Evolutionary conservation across 768 basidiomycete genomes (phyloP), one percentile per base, ranked within the genome.

Genomic region (Candolleomyces eurysporus): DNA sequence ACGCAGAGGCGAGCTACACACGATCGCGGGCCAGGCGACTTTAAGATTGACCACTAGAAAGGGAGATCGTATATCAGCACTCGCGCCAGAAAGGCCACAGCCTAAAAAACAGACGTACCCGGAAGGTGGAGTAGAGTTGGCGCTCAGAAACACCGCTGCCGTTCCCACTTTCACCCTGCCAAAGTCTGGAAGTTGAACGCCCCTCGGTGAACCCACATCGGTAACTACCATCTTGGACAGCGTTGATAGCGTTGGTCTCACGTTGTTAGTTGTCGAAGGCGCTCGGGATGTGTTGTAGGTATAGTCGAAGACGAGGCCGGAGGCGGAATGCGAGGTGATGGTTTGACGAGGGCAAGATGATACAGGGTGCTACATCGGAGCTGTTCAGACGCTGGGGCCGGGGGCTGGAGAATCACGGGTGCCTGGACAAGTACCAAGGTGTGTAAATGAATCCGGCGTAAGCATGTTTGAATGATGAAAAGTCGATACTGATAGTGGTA

Each of bases 141-240:
- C 80, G 43, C 80, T 83, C 45, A 80, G 73, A 26, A 76, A 78
- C 40, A 87, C 82, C 13, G n/a, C 78, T 78, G 69, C 86, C 84
- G 59, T 74, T 78, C 22, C 78, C 83, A 55, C 63, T 64, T 10
- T 84, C 85, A 26, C 84, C 84, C 61, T 79, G 76, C n/a, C 78
- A 62, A 83, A 83, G 76, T 87, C 69, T 87, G 85, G 81, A 86
- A 73, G 64, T 74, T 75, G 65, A 66, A 75, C 2, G 71, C 70
- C 5, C 64, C 73, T 86, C 85, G 57, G 83, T 84, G 69, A 86
- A 87, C 6, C 85, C 84, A 49, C 62, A 67, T 5, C 64, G 65
- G 58, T 70, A 70, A 19, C 68, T 48, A 46, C 64, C 53, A 68
- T 85, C 84, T 66, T 86, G 84, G 62, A 83, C 73, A 57, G 73